Percentiles rank a stretch among this genome's conserved stretches.
Conservation (phyloP, 2,329 filamentous ascomycete species). For the Epichloe coenophiala region DNA sequence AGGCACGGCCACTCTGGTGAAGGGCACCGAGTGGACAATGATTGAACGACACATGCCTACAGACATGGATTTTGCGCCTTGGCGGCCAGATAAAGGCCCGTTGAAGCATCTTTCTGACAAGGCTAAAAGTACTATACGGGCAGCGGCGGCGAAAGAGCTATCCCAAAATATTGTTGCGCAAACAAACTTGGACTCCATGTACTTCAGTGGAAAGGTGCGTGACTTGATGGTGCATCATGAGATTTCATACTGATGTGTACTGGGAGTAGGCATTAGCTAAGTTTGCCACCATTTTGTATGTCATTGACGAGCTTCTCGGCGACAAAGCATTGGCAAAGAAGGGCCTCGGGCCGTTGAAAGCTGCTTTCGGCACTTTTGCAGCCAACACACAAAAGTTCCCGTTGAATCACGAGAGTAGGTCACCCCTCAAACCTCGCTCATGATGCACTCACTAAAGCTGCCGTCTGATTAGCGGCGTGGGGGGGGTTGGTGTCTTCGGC, state of each 20-base stretch:
- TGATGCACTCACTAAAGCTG: not conserved
- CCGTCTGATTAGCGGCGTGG: constrained; percentile 43
- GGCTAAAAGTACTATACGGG: constrained; percentile 45
- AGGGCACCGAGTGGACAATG: constrained; percentile 66
- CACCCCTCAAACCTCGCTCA: not conserved
- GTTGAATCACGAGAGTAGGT: constrained; percentile 49
- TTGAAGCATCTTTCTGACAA: constrained; percentile 33
- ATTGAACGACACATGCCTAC: constrained; percentile 58
- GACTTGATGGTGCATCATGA: not conserved
- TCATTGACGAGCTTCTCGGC: constrained; percentile 47
- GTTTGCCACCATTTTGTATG: constrained; percentile 57
- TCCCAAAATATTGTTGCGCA: constrained; percentile 62
- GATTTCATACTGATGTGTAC: not conserved
- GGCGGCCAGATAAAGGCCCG: constrained; percentile 43
- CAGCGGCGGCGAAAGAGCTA: constrained; percentile 58
- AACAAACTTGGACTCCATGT: constrained; percentile 73
- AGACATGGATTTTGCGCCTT: constrained; percentile 66
- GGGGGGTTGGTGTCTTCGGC: constrained; percentile 65
- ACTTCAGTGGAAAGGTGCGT: constrained; percentile 72
- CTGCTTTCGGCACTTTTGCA: constrained; percentile 51
- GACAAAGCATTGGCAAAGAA: constrained; percentile 42
- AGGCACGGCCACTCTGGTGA: constrained; percentile 60
- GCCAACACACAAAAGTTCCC: constrained; percentile 55
- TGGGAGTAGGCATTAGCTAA: constrained; percentile 52
- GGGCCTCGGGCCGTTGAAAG: constrained; percentile 49